Conservation (phyloP, 805 yeast genomes). For the Metschnikowia gelsemii region DNA sequence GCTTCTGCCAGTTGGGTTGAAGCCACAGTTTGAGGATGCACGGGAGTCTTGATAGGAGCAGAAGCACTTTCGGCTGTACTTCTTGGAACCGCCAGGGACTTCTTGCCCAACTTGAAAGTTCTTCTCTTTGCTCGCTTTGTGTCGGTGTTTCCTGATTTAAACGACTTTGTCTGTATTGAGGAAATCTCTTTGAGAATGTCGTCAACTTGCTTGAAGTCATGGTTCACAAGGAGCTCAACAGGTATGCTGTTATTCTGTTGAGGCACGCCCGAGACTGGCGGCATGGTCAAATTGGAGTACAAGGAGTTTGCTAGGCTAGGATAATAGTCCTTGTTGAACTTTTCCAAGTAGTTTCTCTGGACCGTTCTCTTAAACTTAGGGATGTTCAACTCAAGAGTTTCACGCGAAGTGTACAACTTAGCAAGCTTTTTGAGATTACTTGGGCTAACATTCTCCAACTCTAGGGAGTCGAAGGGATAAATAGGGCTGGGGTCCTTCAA, state of each 20-base stretch:
- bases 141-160: slow-evolving; percentile 26
- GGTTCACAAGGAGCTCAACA: slow-evolving; percentile 32
- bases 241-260: slow-evolving; percentile 38
- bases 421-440: slow-evolving; percentile 42
- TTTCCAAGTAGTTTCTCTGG: slow-evolving; percentile 53
- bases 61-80: not conserved
- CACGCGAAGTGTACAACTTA: slow-evolving; percentile 64
- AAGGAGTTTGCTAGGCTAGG: slow-evolving; percentile 41
- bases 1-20: not conserved
- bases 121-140: slow-evolving; percentile 44
- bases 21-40: not conserved
- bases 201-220: slow-evolving; percentile 32
- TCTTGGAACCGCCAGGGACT: slow-evolving; percentile 1
- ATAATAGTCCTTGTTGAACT: slow-evolving; percentile 35
- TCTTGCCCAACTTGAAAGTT: slow-evolving; percentile 31
- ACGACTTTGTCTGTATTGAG: slow-evolving; percentile 46
- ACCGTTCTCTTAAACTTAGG: slow-evolving; percentile 57
- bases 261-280: slow-evolving; percentile 23
- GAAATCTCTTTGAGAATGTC: slow-evolving; percentile 42
- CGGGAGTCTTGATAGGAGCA: not conserved
- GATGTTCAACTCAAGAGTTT: slow-evolving; percentile 71
- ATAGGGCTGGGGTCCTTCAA: slow-evolving; percentile 12
- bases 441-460: slow-evolving; percentile 39
- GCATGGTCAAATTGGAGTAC: slow-evolving; percentile 35
- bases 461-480: slow-evolving; percentile 11